These are phyloP conservation scores for Xerocomus spinulosus DNA, from an alignment of 768 basidiomycete species.

Conservation along the genomic window DNA sequence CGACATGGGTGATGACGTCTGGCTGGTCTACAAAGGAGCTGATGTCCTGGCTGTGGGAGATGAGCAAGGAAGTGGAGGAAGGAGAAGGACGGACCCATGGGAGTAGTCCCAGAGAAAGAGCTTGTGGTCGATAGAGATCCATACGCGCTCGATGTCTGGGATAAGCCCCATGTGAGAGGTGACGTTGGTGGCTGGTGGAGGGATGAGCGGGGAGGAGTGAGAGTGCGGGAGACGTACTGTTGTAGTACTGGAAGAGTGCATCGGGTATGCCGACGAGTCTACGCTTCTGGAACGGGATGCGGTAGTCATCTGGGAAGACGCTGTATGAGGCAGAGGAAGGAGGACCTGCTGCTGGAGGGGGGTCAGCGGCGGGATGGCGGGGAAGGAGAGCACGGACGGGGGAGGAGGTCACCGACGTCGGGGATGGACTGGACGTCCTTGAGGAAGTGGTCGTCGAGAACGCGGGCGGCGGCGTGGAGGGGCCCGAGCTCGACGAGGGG, in stretches of 20 bases:
- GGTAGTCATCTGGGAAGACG: constrained; percentile 70
- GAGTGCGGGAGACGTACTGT: constrained; percentile 45
- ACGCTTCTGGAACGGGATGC: constrained; percentile 76
- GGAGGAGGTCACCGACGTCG: constrained; percentile 67
- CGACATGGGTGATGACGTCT: constrained; percentile 85
- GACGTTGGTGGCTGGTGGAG: constrained; percentile 53
- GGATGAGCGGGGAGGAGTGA: constrained; percentile 7
- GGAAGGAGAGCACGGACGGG: constrained; percentile 40
- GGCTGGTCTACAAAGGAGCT: constrained; percentile 89
- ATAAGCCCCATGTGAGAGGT: constrained; percentile 86
- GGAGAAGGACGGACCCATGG: constrained; percentile 63
- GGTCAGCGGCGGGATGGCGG: constrained; percentile 4
- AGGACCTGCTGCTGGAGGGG: constrained; percentile 48
- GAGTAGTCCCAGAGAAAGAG: constrained; percentile 96
- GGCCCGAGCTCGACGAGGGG: constrained; percentile 52
- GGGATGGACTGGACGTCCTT: constrained; percentile 75
- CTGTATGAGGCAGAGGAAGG: constrained; percentile 76
- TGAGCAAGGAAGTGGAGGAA: constrained; percentile 1
- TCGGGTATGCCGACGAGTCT: constrained; percentile 76
- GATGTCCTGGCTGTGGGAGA: constrained; percentile 67
- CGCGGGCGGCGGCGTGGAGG: constrained; percentile 60
- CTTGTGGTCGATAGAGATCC: constrained; percentile 93
- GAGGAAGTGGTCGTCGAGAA: constrained; percentile 62
- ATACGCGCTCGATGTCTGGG: constrained; percentile 89
- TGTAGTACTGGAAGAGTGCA: constrained; percentile 71